Conservation (phyloP, 2,329 filamentous ascomycete genomes). For the Aspergillus piperis region DNA sequence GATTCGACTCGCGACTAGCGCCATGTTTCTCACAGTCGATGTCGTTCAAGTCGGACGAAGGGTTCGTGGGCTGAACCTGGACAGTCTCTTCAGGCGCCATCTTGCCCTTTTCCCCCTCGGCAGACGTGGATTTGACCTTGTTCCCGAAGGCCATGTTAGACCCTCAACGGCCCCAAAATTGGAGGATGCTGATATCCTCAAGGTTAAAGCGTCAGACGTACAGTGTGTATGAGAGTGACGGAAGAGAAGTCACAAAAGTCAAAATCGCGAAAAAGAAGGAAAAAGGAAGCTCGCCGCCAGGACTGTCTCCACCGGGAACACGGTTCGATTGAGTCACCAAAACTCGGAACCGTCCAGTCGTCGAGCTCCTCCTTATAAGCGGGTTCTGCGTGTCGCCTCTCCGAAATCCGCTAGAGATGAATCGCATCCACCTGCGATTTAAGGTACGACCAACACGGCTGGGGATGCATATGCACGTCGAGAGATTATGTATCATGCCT, state of each 20-base stretch:
- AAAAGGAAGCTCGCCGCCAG: slow-evolving; percentile 12
- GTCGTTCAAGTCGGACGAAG: slow-evolving; percentile 26
- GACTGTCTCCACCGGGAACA: slow-evolving; percentile 16
- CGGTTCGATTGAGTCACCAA: slow-evolving; percentile 8
- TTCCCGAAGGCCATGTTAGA: slow-evolving; percentile 29
- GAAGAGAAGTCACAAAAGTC: slow-evolving; percentile 6
- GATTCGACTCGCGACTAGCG: slow-evolving; percentile 56
- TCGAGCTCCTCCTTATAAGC: neutral
- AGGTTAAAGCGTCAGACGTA: neutral
- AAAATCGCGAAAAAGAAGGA: slow-evolving; percentile 12
- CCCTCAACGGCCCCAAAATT: slow-evolving; percentile 10
- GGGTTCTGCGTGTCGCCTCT: slow-evolving; percentile 4
- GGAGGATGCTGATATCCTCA: slow-evolving; percentile 1
- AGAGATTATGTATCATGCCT: neutral
- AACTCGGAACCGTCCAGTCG: slow-evolving; percentile 1
- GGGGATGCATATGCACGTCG: neutral
- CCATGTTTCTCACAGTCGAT: slow-evolving; percentile 42
- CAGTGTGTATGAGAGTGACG: neutral
- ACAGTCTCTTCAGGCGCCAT: slow-evolving; percentile 27
- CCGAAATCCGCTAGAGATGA: slow-evolving; percentile 3
- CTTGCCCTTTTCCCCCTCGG: slow-evolving; percentile 26
- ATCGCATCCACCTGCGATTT: neutral
- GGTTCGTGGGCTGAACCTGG: slow-evolving; percentile 21
- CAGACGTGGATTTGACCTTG: slow-evolving; percentile 18
- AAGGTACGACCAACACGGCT: neutral